Base-by-base conservation (phyloP, 2,329 filamentous ascomycete species). In the Beauveria sp. region DNA sequence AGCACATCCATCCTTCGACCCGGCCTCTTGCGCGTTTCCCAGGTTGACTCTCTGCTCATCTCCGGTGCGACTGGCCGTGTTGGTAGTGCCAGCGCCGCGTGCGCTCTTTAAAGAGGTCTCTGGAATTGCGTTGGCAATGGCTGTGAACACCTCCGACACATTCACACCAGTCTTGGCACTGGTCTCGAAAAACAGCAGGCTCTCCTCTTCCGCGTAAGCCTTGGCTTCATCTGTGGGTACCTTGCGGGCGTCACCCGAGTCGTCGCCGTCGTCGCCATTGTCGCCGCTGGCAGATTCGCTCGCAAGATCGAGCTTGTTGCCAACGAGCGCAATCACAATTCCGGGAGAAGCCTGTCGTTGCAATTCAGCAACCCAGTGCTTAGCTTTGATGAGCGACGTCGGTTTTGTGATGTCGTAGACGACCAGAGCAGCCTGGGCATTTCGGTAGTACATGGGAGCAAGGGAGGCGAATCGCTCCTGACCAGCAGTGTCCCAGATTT, bases 371-470 rank as follows among this genome's bases (percentile, higher is more conserved):
- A 99, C 93, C 93, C 93, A 99, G 82, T 98, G 93, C 79, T 96
- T 96, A 59, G 95, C 95, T 80, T 99, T 98, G 76, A 91, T 87
- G 68, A 99, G 87, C 53, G 92, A 96, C 55, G 91, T 95, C 49
- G 93, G 90, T 77, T 98, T 98, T 65, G 95, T 99, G 70, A 99
- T 88, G 74, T 99, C 93, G 85, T 98, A 99, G 74, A 98, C 93
- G 65, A 99, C 93, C 68, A 99, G 89, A 16, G 95, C 95, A 66
- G 93, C 92, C 79, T 98, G 93, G 57, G 95, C 95, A 75, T 99
- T 98, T 77, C 93, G 92, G 82, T 98, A 98, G 84, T 99, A 99
- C 95, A 98, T 98, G 70, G 93, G 95, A 58, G 95, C 95, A 64
- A 98, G 86, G 57, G 90, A 96, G 69, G 93, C 93, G 73, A 98